These are phyloP conservation scores for Coemansia sp. DNA, from an alignment of 192 early-diverging fungal genomes.

Conservation along the genomic window DNA sequence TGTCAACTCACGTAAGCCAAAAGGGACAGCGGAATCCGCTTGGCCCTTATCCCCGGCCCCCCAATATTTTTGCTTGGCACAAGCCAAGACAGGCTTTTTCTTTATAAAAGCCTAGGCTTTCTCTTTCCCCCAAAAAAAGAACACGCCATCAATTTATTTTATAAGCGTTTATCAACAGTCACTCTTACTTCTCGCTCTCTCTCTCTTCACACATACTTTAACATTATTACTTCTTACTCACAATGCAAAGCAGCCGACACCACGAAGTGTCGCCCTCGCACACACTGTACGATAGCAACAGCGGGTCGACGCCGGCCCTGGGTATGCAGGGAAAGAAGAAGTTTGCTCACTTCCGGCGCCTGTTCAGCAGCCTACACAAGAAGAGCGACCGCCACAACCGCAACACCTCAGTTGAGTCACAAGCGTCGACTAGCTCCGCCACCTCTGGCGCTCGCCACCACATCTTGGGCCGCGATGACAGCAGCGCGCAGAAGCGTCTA, in stretches of 20 bases:
- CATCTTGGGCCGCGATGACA: conserved; percentile 25
- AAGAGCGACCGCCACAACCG: conserved; percentile 37
- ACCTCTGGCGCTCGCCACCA: conserved; percentile 13
- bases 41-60: conserved; percentile 6
- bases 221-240: neutral
- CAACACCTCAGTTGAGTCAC: conserved; percentile 22
- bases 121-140: conserved; percentile 1
- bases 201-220: neutral
- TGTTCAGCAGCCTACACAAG: conserved; percentile 52
- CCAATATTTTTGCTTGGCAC: conserved; percentile 4
- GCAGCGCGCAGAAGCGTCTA: conserved; percentile 32
- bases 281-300: conserved; percentile 38
- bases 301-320: conserved; percentile 11
- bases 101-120: neutral
- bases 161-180: conserved; percentile 4
- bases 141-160: conserved; percentile 4
- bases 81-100: neutral
- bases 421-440: conserved; percentile 4
- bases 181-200: conserved; percentile 11
- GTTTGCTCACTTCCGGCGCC: conserved; percentile 56
- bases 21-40: conserved; percentile 1
- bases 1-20: conserved; percentile 8
- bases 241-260: conserved; percentile 37
- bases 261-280: conserved; percentile 51
- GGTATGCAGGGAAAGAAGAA: conserved; percentile 53